A percentile compares a stretch with the other conserved stretches of the same genome.
These are phyloP conservation scores for Psidium friedrichsthalianum DNA, from an alignment of 345 rosid genomes.

Conservation along the genomic window DNA sequence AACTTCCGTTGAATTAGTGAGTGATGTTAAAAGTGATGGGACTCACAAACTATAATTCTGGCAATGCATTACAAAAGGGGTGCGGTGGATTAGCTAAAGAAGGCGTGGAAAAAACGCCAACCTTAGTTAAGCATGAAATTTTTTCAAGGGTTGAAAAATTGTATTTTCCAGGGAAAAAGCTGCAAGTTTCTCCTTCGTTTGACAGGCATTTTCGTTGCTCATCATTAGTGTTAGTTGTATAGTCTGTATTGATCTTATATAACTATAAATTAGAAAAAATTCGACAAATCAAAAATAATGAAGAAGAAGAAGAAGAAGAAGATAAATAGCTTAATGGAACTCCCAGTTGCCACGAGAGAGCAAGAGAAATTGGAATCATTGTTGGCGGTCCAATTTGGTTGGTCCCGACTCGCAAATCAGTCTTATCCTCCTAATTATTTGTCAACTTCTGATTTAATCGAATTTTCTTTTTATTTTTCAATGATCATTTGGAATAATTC, in stretches of 20 bases:
- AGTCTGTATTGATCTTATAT: not conserved
- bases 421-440: not conserved
- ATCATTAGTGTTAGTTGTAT: not conserved
- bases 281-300: not conserved
- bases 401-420: not conserved
- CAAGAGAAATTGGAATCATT: not conserved
- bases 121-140: not conserved
- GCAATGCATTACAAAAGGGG: too few relatives aligned
- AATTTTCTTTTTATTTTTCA: accelerated
- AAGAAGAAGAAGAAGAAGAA: not conserved
- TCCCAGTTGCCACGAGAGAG: not conserved
- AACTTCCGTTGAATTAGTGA: too few relatives aligned
- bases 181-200: not conserved
- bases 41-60: too few relatives aligned
- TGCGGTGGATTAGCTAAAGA: too few relatives aligned
- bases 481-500: not conserved
- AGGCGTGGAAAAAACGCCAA: too few relatives aligned
- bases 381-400: not conserved
- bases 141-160: not conserved
- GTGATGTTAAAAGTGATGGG: too few relatives aligned
- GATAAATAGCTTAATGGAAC: not conserved
- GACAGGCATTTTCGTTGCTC: not conserved
- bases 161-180: not conserved
- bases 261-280: not conserved
- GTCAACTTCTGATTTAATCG: not conserved